Percentiles rank a stretch among this genome's conserved stretches.
phyloP scores from a whole-genome alignment of 1,139 yeast species.

The Wickerhamomyces sp. region DNA sequence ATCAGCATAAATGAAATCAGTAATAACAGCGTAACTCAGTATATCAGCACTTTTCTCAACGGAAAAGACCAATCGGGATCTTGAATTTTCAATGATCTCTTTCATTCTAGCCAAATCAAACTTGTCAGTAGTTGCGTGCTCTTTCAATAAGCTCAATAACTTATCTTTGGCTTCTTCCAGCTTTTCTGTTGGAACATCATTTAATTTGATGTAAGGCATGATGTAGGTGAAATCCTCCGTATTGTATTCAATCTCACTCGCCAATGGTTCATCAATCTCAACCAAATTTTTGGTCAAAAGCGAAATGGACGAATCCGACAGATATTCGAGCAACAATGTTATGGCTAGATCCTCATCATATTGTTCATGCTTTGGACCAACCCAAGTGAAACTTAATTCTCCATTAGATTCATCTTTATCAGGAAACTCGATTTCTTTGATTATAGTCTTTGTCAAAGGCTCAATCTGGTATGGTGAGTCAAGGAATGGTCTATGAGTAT shows the following conservation, averaged over 20 bases:
- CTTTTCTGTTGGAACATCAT: slow-evolving; percentile 73
- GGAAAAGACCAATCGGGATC: slow-evolving; percentile 55
- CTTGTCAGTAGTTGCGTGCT: slow-evolving; percentile 42
- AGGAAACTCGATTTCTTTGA: slow-evolving; percentile 69
- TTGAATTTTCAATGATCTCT: slow-evolving; percentile 63
- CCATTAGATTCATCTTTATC: slow-evolving; percentile 87
- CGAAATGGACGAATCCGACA: slow-evolving; percentile 72
- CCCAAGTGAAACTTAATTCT: slow-evolving; percentile 71
- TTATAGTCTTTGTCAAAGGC: slow-evolving; percentile 33
- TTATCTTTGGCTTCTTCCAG: slow-evolving; percentile 49
- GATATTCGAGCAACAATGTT: slow-evolving; percentile 68
- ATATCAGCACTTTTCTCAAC: slow-evolving; percentile 64
- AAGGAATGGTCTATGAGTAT: slow-evolving; percentile 66
- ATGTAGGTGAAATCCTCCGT: slow-evolving; percentile 68
- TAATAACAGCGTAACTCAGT: slow-evolving; percentile 64
- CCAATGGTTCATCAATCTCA: slow-evolving; percentile 78
- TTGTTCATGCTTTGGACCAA: slow-evolving; percentile 67
- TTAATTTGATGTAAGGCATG: slow-evolving; percentile 52
- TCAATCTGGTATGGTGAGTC: slow-evolving; percentile 54
- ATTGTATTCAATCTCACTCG: slow-evolving; percentile 64
- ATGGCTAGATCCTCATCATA: slow-evolving; percentile 58
- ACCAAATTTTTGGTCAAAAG: slow-evolving; percentile 64
- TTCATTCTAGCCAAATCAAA: slow-evolving; percentile 64
- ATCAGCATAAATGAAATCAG: slow-evolving; percentile 77
- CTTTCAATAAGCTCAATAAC: slow-evolving; percentile 45